Evolutionary conservation across 441 rosid species (phyloP), one percentile per base, ranked within the genome.

Genomic region (Gossypium aridum): DNA sequence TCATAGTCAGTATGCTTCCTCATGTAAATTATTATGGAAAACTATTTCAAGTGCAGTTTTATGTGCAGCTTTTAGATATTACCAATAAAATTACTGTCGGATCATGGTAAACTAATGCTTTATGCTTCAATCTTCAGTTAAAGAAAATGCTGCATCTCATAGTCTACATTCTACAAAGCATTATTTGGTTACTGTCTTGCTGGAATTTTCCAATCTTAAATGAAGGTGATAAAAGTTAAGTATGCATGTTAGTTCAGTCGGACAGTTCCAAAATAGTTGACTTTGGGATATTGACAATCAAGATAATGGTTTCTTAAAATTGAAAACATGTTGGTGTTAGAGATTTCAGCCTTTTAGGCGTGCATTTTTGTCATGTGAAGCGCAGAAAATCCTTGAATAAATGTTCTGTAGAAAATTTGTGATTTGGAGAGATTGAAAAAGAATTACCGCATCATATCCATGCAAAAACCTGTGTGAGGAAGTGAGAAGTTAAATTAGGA

Each of bases 301-400:
- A 54, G 19, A 19, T 31, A 70, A 17, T 3, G 45, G 23, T 16
- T 34, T 63, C 68, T 34, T 63, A 63, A 63, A 63, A 31, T 51
- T 51, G 72, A 51, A 51, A 14, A 51, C 31, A n/a, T 2, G 28
- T 54, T 70, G 73, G 61, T 26, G 60, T 69, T 28, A 69, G 63
- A 20, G 53, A 39, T 31, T 70, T 70, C 51, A 10, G 26, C 53
- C 49, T 37, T 64, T 64, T 10, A 70, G 6, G 7, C 6, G 63
- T 28, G 28, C 73, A 31, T 6, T 54, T 63, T 54, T 54, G 73
- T 70, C 49, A 70, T 70, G 28, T 70, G 59, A 70, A 31, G 19
- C 13, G 5, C 2, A 10, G 17, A 54, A 54, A 20, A 70, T 9
- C 26, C 73, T 26, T 47, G 72, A 68, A 26, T 3, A 34, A 5